phyloP scores from a whole-genome alignment of 768 basidiomycete genomes.

The Mycena maculata region DNA sequence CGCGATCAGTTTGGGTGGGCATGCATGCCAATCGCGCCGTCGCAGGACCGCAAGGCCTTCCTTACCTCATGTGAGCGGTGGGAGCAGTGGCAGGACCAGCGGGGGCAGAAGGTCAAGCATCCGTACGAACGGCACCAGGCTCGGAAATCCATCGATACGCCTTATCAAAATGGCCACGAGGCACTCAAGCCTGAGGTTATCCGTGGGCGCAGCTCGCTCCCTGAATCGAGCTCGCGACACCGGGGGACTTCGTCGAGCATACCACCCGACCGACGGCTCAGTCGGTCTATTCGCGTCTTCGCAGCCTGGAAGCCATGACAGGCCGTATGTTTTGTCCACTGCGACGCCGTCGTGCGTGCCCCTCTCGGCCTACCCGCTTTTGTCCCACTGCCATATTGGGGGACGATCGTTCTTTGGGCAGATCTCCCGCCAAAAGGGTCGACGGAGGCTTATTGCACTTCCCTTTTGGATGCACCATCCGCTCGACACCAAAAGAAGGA shows the following conservation, averaged over 20 bases:
- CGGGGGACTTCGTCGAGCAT: slow-evolving; percentile 27
- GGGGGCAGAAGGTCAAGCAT: slow-evolving; percentile 32
- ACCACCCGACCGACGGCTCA: slow-evolving; percentile 54
- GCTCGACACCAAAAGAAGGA: slow-evolving; percentile 22
- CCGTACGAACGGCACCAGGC: slow-evolving; percentile 23
- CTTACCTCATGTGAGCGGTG: slow-evolving; percentile 68
- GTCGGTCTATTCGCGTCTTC: slow-evolving; percentile 65
- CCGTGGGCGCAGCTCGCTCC: slow-evolving; percentile 18
- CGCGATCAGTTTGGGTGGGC: slow-evolving; percentile 64
- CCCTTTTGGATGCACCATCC: slow-evolving; percentile 17
- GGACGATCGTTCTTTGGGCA: slow-evolving; percentile 16
- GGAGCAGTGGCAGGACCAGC: slow-evolving; percentile 57
- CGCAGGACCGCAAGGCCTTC: slow-evolving; percentile 66
- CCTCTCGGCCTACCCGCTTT: slow-evolving; percentile 11
- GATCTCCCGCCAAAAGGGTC: slow-evolving; percentile 25
- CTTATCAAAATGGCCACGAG: neutral
- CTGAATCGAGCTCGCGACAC: slow-evolving; percentile 6
- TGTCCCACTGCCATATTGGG: slow-evolving; percentile 23
- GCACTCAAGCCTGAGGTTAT: slow-evolving; percentile 9
- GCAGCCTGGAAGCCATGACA: slow-evolving; percentile 65
- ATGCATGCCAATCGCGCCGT: slow-evolving; percentile 51
- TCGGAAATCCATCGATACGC: slow-evolving; percentile 25
- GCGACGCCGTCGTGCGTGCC: neutral
- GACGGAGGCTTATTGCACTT: slow-evolving; percentile 28
- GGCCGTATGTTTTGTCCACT: neutral